Base-by-base conservation (phyloP, 2,329 filamentous ascomycete genomes). In the Tolypocladium tropicale region DNA sequence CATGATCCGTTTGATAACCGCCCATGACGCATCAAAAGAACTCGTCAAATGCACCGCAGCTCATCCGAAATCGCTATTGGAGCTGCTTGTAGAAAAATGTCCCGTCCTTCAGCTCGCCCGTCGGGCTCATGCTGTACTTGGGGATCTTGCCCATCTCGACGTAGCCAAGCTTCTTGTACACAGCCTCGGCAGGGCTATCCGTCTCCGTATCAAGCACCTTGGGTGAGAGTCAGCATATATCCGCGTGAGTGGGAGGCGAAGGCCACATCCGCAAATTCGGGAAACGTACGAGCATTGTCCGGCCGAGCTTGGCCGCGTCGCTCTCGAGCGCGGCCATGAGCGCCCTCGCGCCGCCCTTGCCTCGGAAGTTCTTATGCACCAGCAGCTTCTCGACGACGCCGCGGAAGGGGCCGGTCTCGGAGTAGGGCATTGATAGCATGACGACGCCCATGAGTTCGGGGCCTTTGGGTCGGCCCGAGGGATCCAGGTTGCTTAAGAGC, bases 41-140 rank as follows among this genome's bases (percentile, higher is more conserved):
- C n/a, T n/a, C n/a, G n/a, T n/a, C n/a, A 11, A 6, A 33, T 46
- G 41, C 46, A 50, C 18, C 10, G 10, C 18, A 7, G 46, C 18
- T 28, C 46, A 33, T 21, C 10, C 2, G 18, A 30, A 10, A 9
- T 5, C 33, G 46, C 21, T 50, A 50, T 50, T 60, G 57, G 37
- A 85, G 68, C 56, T 81, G 74, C 68, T 84, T 85, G 67, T 83
- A 85, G 62, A 83, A 82, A 61, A 83, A 81, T 0, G 77, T 75
- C 54, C 76, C 77, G 58, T 78, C 77, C 59, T 74, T 76, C 55
- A 79, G 66, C 49, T 73, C 74, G 30, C 78, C 75, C 12, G 72
- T 71, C 21, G 78, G 78, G 60, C 72, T 78, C 55, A 78, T 68
- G 53, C 73, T 76, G 68, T 79, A 83, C 49, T 73, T 74, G 18